These are phyloP conservation scores for Dionaea muscipula DNA, from an alignment of 179 eudicot genomes.

Conservation along the genomic window DNA sequence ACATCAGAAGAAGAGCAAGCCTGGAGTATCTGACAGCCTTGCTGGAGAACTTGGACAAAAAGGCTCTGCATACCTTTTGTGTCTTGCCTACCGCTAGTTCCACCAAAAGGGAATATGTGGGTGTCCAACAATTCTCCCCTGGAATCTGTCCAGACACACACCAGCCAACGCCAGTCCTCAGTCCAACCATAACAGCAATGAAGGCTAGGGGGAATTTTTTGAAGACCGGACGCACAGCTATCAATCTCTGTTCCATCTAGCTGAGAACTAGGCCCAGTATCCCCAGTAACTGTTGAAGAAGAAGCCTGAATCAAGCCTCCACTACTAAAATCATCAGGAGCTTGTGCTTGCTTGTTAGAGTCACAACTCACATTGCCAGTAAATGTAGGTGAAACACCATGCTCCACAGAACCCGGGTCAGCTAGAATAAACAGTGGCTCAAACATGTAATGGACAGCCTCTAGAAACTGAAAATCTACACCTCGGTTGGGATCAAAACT, in stretches of 20 bases:
- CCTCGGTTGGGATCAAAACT: constrained; percentile 50
- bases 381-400: constrained; percentile 47
- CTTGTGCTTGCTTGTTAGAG: constrained; percentile 35
- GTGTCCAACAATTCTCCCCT: constrained; percentile 92
- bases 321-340: constrained; percentile 52
- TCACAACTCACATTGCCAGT: constrained; percentile 32
- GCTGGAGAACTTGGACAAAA: constrained; percentile 90
- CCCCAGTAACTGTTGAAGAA: constrained; percentile 33
- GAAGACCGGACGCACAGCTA: constrained; percentile 39
- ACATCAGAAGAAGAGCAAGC: constrained; percentile 55
- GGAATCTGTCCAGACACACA: constrained; percentile 94
- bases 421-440: constrained; percentile 94
- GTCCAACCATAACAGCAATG: constrained; percentile 99
- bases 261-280: constrained; percentile 51
- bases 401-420: constrained; percentile 84
- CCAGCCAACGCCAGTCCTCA: constrained; percentile 99
- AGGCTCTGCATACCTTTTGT: constrained; percentile 92
- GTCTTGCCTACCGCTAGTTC: constrained; percentile 93
- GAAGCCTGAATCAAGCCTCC: constrained; percentile 40
- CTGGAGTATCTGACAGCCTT: constrained; percentile 88
- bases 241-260: constrained; percentile 61
- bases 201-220: constrained; percentile 56
- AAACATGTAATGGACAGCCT: constrained; percentile 65
- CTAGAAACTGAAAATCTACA: constrained; percentile 47
- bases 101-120: constrained; percentile 90